Evolutionary conservation across 1,139 yeast species (phyloP), one percentile per base, ranked within the genome.

Genomic region (Yamadazyma trypodendri): DNA sequence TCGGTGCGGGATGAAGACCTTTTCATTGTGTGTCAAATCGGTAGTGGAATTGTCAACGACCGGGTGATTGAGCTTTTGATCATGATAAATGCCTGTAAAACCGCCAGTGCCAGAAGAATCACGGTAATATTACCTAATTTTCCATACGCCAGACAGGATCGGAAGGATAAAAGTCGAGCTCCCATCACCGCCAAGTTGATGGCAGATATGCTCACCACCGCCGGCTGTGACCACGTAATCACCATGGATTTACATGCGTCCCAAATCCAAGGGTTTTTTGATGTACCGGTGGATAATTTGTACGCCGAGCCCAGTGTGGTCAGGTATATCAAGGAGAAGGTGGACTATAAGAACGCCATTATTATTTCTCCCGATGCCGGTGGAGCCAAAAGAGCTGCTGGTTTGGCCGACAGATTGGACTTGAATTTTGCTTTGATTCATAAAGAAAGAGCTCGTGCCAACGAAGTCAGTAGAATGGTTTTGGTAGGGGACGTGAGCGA

Each of bases 1-100:
- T 84, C 95, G 24, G 95, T 92, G 32, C 80, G 98, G 63, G 97
- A 92, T 58, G 96, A 92, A 59, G 97, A 92, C 58, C 95, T 92
- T 28, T 83, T 78, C 52, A 79, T 83, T 36, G 70, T 83, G 38
- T 55, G 59, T 38, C 90, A 83, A 55, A 81, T 85, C 1, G 88
- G 88, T 2, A 76, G 79, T 42, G 88, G 87, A 10, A 80, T 74
- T 37, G 74, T 84, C 37, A 84, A 84, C 55, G 89, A 84, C 56
- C 73, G 80, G 45, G 65, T 84, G 31, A 75, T 84, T 79, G 94
- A 84, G 54, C 63, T 84, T 32, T 64, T 84, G 48, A 77, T 84
- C 37, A 74, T 83, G 72, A 77, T 84, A 42, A 83, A 83, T 55
- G 92, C 92, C 12, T 83, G 89, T 61, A 78, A 79, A 50, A 75